Evolutionary conservation across 2,329 filamentous ascomycete species (phyloP).

Genomic region (Alternaria burnsii): DNA sequence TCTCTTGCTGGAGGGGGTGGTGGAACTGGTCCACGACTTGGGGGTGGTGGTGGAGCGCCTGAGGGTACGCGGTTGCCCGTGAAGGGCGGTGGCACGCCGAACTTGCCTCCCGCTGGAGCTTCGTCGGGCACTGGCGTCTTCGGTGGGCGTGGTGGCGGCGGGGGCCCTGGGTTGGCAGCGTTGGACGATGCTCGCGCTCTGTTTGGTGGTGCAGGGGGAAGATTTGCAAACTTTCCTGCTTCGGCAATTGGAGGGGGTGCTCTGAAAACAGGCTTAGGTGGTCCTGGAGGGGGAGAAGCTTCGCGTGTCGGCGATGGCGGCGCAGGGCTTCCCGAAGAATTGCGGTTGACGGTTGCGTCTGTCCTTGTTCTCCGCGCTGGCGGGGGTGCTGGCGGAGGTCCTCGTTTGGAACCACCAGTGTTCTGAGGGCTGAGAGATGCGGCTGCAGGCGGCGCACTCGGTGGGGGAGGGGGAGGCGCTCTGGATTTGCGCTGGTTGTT

Average conservation of each 20-base stretch:
- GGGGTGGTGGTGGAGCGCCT: conserved; percentile 79
- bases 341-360: conserved; percentile 52
- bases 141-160: conserved; percentile 67
- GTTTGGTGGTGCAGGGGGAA: conserved; percentile 57
- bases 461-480: conserved; percentile 71
- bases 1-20: conserved; percentile 58
- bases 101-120: conserved; percentile 61
- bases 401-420: conserved; percentile 68
- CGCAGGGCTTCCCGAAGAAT: conserved; percentile 64
- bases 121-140: conserved; percentile 70
- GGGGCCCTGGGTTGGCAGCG: conserved; percentile 65
- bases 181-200: conserved; percentile 61
- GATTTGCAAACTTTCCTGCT: conserved; percentile 81
- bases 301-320: conserved; percentile 72
- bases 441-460: conserved; percentile 54
- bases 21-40: conserved; percentile 74
- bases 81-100: conserved; percentile 83
- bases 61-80: conserved; percentile 67
- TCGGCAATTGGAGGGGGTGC: conserved; percentile 89
- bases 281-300: conserved; percentile 70
- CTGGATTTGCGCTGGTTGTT: conserved; percentile 60
- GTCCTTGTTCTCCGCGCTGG: conserved; percentile 57
- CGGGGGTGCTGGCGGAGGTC: conserved; percentile 68
- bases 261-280: conserved; percentile 74
- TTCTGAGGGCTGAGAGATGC: conserved; percentile 66